Evolutionary conservation across 2,329 filamentous ascomycete species (phyloP), one percentile per base, ranked within the genome.

Genomic region (Elsinoe arachidis): DNA sequence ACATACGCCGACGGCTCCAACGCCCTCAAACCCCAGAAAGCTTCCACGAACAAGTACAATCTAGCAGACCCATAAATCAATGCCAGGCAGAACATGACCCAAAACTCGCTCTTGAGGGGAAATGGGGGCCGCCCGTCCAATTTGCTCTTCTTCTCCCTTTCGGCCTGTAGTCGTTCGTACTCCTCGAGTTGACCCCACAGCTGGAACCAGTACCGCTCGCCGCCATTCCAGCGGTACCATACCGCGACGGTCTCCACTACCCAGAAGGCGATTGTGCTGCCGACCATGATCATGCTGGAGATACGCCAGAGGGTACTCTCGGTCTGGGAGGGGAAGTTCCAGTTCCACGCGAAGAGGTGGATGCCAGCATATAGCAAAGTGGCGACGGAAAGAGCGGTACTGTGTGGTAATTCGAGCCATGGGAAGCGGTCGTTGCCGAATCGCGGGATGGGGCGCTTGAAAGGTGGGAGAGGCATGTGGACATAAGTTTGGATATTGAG

Each of bases 191-290:
- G n/a, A 4, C 39, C 39, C 17, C 14, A 44, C 65, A 63, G 47
- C 58, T 61, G 44, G 30, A 11, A 38, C 43, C 17, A 38, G 26
- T 51, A 63, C 59, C 66, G 66, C 70, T 34, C 67, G 63, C 39
- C 39, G 39, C 39, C 17, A 38, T 63, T 66, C 11, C 66, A 57
- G 12, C 68, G 63, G n/a, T 62, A 61, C 60, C 68, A 68, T 37
- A 67, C 65, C 41, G 66, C 67, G 17, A 63, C 63, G 3, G 66
- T 66, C 49, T 70, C 68, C 33, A 67, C 63, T 19, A 65, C 55
- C 65, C 67, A 66, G 41, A 69, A 70, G 5, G 65, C 64, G 17
- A 64, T 62, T 1, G 66, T 65, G 35, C 61, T 64, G 41, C 62
- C 63, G 21, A 67, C 46, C 46, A 35, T 51, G 21, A 51, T 30